Conservation (phyloP, 2,329 filamentous ascomycete genomes). For the Stagonosporopsis chrysanthemi region DNA sequence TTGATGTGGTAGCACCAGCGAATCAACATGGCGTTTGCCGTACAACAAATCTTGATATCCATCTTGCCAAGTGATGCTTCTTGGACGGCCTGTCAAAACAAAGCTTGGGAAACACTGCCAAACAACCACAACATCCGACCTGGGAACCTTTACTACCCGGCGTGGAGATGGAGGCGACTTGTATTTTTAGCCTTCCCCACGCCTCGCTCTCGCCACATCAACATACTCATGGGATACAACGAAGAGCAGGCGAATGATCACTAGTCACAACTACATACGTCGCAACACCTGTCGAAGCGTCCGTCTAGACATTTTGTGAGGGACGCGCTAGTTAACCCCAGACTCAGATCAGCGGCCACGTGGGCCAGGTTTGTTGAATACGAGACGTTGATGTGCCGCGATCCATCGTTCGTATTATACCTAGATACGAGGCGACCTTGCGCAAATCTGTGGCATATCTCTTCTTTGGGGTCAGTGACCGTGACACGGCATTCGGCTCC, state of each 20-base stretch:
- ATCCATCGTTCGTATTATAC: background rate
- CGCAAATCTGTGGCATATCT: background rate
- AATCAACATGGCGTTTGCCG: constrained; percentile 6
- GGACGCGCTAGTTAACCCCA: constrained; percentile 35
- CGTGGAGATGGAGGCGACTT: constrained; percentile 19
- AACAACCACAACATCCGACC: constrained; percentile 15
- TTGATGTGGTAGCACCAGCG: constrained; percentile 13
- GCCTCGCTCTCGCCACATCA: constrained; percentile 11
- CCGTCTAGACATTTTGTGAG: constrained; percentile 3
- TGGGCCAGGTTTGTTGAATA: constrained; percentile 33
- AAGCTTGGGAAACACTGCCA: constrained; percentile 26
- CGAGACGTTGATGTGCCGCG: constrained; percentile 32
- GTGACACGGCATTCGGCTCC: background rate
- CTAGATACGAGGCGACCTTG: constrained; percentile 2
- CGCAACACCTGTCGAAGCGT: constrained; percentile 9
- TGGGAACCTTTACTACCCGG: constrained; percentile 20
- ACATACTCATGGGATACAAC: background rate
- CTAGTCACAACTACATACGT: constrained; percentile 1
- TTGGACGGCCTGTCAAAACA: constrained; percentile 5
- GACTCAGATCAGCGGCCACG: constrained; percentile 33
- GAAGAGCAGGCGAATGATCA: background rate
- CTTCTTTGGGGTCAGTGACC: background rate
- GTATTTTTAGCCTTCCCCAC: constrained; percentile 18
- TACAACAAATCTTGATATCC: background rate
- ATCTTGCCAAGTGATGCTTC: constrained; percentile 3